These are phyloP conservation scores for Chrysosporium keratinophilum DNA, from an alignment of 2,329 filamentous ascomycete species.

Conservation along the genomic window DNA sequence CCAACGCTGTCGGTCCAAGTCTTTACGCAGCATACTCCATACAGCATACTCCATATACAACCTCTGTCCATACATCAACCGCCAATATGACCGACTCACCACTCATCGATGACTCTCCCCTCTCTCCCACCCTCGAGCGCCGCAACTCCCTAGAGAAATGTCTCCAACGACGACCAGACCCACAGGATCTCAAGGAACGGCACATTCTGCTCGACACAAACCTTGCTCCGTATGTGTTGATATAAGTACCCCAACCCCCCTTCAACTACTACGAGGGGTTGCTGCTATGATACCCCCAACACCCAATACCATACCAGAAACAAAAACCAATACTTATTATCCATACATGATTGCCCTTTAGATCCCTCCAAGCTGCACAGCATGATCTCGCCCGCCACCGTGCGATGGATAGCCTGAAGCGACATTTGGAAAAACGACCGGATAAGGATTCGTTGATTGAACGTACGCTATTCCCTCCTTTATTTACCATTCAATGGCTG, in stretches of 20 bases:
- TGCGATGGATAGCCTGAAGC: conserved; percentile 53
- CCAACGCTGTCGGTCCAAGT: background rate
- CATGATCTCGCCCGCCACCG: conserved; percentile 56
- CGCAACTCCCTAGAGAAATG: conserved; percentile 63
- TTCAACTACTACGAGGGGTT: too few relatives aligned
- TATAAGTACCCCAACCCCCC: background rate
- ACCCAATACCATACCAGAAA: background rate
- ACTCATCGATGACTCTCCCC: conserved; percentile 47
- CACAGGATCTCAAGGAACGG: conserved; percentile 55
- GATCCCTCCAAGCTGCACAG: conserved; percentile 47
- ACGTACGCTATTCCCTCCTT: conserved; percentile 44
- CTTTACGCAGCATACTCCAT: background rate
- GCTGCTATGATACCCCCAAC: background rate
- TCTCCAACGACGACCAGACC: conserved; percentile 57
- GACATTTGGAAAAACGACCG: conserved; percentile 52
- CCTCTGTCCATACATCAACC: background rate
- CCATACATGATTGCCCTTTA: background rate
- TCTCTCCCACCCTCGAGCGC: conserved; percentile 44
- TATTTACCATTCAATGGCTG: background rate
- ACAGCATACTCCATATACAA: too few relatives aligned
- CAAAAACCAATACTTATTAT: background rate
- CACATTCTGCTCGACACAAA: conserved; percentile 59
- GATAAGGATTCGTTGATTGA: conserved; percentile 68
- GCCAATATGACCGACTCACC: conserved; percentile 6
- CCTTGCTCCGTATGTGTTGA: conserved; percentile 50